Base-by-base conservation (phyloP, 2,329 filamentous ascomycete genomes). In the Colletotrichum higginsianum region DNA sequence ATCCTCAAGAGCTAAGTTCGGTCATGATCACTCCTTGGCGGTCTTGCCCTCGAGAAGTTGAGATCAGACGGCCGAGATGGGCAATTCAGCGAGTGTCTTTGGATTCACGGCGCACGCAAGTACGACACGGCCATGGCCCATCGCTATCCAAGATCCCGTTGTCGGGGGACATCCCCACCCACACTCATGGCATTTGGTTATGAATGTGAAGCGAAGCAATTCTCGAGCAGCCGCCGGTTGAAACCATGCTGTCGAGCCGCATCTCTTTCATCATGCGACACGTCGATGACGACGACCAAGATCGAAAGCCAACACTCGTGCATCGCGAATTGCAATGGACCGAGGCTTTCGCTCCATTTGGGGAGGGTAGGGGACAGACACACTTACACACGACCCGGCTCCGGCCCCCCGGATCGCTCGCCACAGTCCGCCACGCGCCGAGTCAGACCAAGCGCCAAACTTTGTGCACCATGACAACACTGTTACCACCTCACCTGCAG, bases 41-140 rank as follows among this genome's bases (percentile, higher is more conserved):
- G 16, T 1, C 23, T 13, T 38, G 30, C 30, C 8, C 8, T 30
- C 1, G 30, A 30, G 30, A 30, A 30, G 30, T 30, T 30, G n/a
- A 49, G 23, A 58, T n/a, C 44, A 53, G 58, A 68, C 58, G 38
- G 57, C 3, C 67, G 3, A 50, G 13, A 67, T 11, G 13, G 65
- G 64, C 50, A 68, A 49, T 7, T 8, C 13, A 47, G 4, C 40
- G 46, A 42, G 58, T 35, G 40, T n/a, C 21, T 35, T 57, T 55
- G 50, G 35, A 38, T 63, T 57, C 44, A 21, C 18, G 40, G 15
- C 21, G 21, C 18, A 55, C 50, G 1, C 30, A 62, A 9, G 8
- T 11, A 53, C 35, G 30, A n/a, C 21, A 18, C 38, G 8, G 16
- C 38, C 53, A 38, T 16, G 4, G 26, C 26, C 26, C 26, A 26